Evolutionary conservation across 257 asterid genomes (phyloP).

Genomic region (Mitragyna speciosa): DNA sequence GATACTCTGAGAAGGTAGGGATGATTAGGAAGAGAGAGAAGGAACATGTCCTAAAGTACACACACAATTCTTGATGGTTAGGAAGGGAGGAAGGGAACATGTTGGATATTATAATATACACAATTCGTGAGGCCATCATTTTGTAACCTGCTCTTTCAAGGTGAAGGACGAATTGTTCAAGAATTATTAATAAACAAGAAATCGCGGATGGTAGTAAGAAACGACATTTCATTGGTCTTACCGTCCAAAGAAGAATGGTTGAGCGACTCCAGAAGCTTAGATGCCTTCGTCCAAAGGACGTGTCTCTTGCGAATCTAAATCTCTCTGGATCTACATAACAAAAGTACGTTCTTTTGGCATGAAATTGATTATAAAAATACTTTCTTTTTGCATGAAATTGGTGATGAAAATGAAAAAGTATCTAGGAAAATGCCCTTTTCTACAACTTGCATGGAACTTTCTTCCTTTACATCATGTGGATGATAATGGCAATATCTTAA

Average conservation of each 20-base stretch:
- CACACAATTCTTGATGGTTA: no score
- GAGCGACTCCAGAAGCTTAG: constrained; percentile 57
- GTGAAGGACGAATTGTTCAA: background rate
- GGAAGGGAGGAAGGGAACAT: no score
- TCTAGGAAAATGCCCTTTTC: no score
- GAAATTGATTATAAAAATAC: background rate
- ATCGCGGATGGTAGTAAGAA: no score
- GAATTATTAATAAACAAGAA: background rate
- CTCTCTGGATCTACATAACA: constrained; percentile 52
- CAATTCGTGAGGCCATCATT: no score
- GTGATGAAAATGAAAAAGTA: background rate
- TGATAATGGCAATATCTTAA: background rate
- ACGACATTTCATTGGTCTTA: constrained; percentile 17
- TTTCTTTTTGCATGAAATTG: background rate
- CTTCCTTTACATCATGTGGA: background rate
- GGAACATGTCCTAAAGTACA: no score
- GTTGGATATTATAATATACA: no score
- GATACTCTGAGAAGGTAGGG: no score
- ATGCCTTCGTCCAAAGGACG: constrained; percentile 63
- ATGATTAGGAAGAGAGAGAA: no score
- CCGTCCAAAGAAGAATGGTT: constrained; percentile 47
- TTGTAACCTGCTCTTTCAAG: no score
- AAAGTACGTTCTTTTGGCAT: background rate
- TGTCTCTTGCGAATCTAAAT: constrained; percentile 57
- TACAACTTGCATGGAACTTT: background rate